Evolutionary conservation across 2,329 filamentous ascomycete genomes (phyloP), one percentile per base, ranked within the genome.

Genomic region (Magnaporthiopsis poae): DNA sequence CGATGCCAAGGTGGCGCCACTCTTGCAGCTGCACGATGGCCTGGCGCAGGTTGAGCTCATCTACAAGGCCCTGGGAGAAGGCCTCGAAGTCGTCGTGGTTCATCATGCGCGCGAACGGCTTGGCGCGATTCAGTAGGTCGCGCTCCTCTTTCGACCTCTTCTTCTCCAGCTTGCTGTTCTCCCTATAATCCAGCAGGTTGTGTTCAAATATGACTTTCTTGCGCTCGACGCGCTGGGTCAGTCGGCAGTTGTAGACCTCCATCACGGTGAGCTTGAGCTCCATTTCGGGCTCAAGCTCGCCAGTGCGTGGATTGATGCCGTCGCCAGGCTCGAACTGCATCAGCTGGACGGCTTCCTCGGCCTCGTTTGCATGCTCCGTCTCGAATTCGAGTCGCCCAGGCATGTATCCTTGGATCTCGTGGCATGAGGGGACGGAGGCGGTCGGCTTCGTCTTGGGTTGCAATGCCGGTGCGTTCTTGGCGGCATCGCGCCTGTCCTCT

Each of bases 371-470:
- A 75, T 96, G 95, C 73, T 99, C 95, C 0, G 91, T 97, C 81
- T 99, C 95, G 70, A 99, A 99, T 74, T 99, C 95, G 70, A 99
- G 79, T 60, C 95, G 92, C 61, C 95, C 95, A 3, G 95, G 95
- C 95, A 99, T 99, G 76, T 96, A 99, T 3, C 95, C 95, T 77
- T 97, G 92, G 56, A 99, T 95, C 77, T 99, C 95, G 80, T 99
- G 95, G 76, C 95, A 99, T 46, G 92, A 90, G 0, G 95, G 95
- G 2, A 97, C 92, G 80, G 91, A 96, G 11, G 93, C 93, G 0
- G 94, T 98, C 0, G 95, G 95, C 74, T 98, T 98, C 72, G 94
- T 93, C 78, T 97, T 96, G 1, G 94, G 92, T 31, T 91, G 90
- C 56, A 92, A 84, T 0, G 92, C 89, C 0, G 91, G 88, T 11